A percentile compares a stretch with the other conserved stretches of the same genome.
Evolutionary conservation across 495 filamentous ascomycete genomes (phyloP).

Genomic region (Hyaloscypha variabilis): DNA sequence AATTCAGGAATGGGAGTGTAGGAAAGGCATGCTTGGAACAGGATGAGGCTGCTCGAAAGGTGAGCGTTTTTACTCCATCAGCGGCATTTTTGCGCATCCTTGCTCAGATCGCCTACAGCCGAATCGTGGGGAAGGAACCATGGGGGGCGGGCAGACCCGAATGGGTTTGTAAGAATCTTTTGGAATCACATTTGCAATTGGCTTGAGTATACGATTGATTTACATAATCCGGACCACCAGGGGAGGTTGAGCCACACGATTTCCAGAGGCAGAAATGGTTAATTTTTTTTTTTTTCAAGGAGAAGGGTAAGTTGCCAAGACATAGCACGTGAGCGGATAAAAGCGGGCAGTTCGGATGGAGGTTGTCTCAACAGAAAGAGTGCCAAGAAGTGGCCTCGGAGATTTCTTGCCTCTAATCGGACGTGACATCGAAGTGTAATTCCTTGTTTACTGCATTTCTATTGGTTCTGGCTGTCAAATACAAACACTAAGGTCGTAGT

Average conservation of each 20-base stretch:
- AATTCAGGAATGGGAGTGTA: background rate
- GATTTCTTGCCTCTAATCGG: background rate
- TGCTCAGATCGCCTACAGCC: slow-evolving; percentile 9
- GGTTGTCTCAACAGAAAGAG: background rate
- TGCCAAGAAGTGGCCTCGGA: background rate
- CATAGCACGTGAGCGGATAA: too few species aligned
- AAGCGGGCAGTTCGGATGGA: background rate
- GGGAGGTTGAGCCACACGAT: too few species aligned
- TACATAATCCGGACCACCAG: too few species aligned
- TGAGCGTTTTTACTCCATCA: background rate
- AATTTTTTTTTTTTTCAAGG: too few species aligned
- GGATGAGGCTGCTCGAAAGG: background rate
- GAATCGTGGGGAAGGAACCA: slow-evolving; percentile 1
- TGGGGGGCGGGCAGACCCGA: background rate
- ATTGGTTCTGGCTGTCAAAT: background rate
- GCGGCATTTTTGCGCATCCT: slow-evolving; percentile 10
- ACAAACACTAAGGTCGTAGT: too few species aligned
- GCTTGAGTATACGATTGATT: too few species aligned
- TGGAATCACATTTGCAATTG: too few species aligned
- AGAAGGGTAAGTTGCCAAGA: too few species aligned
- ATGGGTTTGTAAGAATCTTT: background rate
- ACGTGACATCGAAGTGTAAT: background rate
- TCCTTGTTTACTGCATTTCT: background rate
- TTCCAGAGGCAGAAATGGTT: too few species aligned
- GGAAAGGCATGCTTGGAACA: background rate